phyloP scores from a whole-genome alignment of 1,139 yeast species.

The Pneumocystis wakefieldiae region DNA sequence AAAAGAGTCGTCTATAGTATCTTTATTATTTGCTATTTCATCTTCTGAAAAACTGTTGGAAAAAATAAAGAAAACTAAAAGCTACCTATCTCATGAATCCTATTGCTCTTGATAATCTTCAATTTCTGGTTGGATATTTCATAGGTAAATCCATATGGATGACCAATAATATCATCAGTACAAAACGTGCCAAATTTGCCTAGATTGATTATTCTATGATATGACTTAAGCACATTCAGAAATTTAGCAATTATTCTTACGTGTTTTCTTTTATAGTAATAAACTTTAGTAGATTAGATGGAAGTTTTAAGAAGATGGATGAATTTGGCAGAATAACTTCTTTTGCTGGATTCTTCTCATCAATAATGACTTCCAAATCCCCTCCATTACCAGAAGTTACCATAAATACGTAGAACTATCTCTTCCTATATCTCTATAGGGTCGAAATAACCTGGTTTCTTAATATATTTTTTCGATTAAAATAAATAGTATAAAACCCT shows the following conservation, averaged over 20 bases:
- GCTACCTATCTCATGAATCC: constrained; percentile 13
- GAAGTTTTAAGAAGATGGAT: constrained; percentile 4
- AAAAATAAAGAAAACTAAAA: constrained; percentile 17
- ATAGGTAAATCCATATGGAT: constrained; percentile 75
- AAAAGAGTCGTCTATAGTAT: constrained; percentile 59
- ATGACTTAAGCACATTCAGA: neutral
- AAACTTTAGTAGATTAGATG: neutral
- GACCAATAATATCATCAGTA: constrained; percentile 62
- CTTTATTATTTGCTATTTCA: constrained; percentile 50
- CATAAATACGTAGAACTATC: neutral
- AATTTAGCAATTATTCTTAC: neutral
- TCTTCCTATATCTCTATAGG: neutral
- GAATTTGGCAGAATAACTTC: constrained; percentile 20
- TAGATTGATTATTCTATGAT: constrained; percentile 39
- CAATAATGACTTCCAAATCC: neutral
- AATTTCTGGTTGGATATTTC: constrained; percentile 53
- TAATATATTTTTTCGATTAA: neutral
- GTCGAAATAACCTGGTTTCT: neutral
- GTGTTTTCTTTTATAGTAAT: neutral
- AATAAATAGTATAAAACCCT: neutral
- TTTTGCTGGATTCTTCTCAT: constrained; percentile 21
- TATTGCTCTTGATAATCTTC: constrained; percentile 9
- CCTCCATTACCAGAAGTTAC: neutral
- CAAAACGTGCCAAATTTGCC: constrained; percentile 86
- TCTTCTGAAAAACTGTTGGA: constrained; percentile 22